Evolutionary conservation across 2,329 filamentous ascomycete species (phyloP).

Genomic region (Penicillium sp.): DNA sequence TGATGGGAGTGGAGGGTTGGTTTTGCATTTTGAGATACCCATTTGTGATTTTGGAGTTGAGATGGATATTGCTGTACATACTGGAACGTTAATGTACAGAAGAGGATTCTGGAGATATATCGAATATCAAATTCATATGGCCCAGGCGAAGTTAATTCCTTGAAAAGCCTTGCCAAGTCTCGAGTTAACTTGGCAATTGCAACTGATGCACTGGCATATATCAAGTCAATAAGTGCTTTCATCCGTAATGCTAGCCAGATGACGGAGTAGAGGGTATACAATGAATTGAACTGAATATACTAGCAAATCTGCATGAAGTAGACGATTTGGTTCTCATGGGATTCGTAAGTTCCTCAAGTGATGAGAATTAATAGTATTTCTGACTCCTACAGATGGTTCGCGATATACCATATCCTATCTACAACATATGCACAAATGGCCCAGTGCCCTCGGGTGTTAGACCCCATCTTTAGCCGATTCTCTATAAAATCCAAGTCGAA

Average conservation of each 20-base stretch:
- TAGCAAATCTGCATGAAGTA: background rate
- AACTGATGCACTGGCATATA: background rate
- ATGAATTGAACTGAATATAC: background rate
- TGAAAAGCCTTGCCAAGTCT: background rate
- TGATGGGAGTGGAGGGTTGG: background rate
- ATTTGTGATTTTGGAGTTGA: background rate
- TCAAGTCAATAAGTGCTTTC: background rate
- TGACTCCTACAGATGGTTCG: background rate
- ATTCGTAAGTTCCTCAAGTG: background rate
- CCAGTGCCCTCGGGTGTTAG: no score
- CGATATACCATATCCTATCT: background rate
- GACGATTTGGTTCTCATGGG: background rate
- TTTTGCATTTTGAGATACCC: conserved; percentile 9
- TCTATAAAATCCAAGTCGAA: background rate
- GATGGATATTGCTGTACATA: background rate
- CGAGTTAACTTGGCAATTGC: background rate
- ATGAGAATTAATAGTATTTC: background rate
- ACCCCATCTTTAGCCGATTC: background rate
- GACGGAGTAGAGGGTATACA: background rate
- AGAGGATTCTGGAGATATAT: background rate
- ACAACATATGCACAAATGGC: no score
- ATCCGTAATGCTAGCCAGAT: no score
- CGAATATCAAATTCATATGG: background rate
- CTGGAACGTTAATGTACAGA: background rate
- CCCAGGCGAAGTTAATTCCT: background rate